Evolutionary conservation across 306 rosid species (phyloP).

Genomic region (Medicago lupulina): DNA sequence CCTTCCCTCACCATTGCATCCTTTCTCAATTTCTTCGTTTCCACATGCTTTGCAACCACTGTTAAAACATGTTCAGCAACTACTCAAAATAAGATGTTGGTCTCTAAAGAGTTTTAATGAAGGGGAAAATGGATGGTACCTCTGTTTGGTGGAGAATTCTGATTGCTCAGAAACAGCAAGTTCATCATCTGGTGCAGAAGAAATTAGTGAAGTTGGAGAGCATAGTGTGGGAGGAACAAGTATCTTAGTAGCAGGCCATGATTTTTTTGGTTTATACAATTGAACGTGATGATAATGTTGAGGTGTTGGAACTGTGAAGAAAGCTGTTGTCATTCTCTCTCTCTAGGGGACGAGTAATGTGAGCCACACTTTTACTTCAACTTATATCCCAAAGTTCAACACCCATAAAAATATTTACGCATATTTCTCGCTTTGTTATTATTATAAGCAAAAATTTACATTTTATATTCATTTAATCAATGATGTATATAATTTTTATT

Average conservation of each 20-base stretch:
- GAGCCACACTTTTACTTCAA: slow-evolving; percentile 34
- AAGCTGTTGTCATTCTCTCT: slow-evolving; percentile 56
- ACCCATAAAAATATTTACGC: too few species aligned
- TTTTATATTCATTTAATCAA: too few species aligned
- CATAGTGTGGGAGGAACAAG: slow-evolving; percentile 40
- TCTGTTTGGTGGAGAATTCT: slow-evolving; percentile 38
- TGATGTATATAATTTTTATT: too few species aligned
- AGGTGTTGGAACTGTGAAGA: slow-evolving; percentile 55
- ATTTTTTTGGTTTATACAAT: slow-evolving; percentile 37
- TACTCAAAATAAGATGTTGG: background rate
- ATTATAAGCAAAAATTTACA: too few species aligned
- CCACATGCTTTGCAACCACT: slow-evolving; percentile 94
- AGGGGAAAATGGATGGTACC: slow-evolving; percentile 45
- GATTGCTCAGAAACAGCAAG: slow-evolving; percentile 42
- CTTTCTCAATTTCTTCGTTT: slow-evolving; percentile 75
- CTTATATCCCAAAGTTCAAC: background rate
- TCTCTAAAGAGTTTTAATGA: background rate
- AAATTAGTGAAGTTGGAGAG: slow-evolving; percentile 56
- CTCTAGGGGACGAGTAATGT: slow-evolving; percentile 29
- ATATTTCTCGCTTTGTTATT: too few species aligned
- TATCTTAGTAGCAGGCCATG: slow-evolving; percentile 46
- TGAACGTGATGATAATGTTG: slow-evolving; percentile 38
- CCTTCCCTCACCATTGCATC: slow-evolving; percentile 96
- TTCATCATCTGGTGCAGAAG: slow-evolving; percentile 56
- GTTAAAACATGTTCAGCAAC: slow-evolving; percentile 27